Conservation (phyloP, 2,329 filamentous ascomycete genomes). For the Trichoderma arundinaceum region DNA sequence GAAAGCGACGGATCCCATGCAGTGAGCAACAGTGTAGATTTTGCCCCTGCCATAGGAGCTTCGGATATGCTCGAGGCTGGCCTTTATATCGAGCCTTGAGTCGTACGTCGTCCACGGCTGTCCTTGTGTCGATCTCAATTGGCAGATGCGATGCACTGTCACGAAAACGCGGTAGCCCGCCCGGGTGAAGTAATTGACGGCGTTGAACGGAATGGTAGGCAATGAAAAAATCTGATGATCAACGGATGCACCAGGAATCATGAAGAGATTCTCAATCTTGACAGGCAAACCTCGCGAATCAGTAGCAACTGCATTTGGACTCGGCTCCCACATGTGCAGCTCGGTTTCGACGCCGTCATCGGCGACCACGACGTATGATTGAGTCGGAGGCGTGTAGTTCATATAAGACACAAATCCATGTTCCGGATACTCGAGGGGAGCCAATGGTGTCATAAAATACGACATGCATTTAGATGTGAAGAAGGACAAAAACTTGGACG, state of each 20-base stretch:
- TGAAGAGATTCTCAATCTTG: slow-evolving; percentile 56
- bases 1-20: slow-evolving; percentile 66
- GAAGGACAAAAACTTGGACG: slow-evolving; percentile 59
- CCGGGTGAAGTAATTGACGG: slow-evolving; percentile 66
- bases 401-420: slow-evolving; percentile 52
- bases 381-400: slow-evolving; percentile 55
- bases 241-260: slow-evolving; percentile 67
- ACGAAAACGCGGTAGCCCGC: slow-evolving; percentile 66
- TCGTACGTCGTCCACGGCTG: slow-evolving; percentile 64
- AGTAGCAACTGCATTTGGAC: slow-evolving; percentile 44
- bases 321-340: slow-evolving; percentile 64
- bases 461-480: slow-evolving; percentile 60
- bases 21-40: slow-evolving; percentile 66
- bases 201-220: slow-evolving; percentile 67
- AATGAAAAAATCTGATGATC: slow-evolving; percentile 68
- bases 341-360: slow-evolving; percentile 58
- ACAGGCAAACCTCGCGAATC: slow-evolving; percentile 27
- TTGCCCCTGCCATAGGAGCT: slow-evolving; percentile 44
- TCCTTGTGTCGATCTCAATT: slow-evolving; percentile 55
- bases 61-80: slow-evolving; percentile 60
- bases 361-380: slow-evolving; percentile 55
- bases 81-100: slow-evolving; percentile 63
- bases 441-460: slow-evolving; percentile 61
- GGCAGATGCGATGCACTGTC: slow-evolving; percentile 63
- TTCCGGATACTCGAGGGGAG: slow-evolving; percentile 60